These are phyloP conservation scores for Cytospora piceicola DNA, from an alignment of 2,329 filamentous ascomycete genomes.

Conservation along the genomic window DNA sequence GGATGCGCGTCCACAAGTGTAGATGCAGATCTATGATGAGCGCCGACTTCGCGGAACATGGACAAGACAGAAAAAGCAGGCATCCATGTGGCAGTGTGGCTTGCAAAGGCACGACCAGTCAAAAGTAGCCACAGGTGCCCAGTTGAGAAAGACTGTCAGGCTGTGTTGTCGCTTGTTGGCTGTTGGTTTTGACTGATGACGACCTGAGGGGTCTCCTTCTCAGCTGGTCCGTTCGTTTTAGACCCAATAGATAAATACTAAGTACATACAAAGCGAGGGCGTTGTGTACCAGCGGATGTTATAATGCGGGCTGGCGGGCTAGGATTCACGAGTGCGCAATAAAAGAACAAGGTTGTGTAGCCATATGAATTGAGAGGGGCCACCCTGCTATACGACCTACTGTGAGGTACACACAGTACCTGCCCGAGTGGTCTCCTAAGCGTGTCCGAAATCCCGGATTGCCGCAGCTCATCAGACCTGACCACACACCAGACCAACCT, in stretches of 20 bases:
- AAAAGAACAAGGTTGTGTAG: background rate
- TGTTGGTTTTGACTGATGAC: background rate
- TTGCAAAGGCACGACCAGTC: slow-evolving; percentile 4
- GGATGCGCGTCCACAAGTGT: background rate
- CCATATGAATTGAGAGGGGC: background rate
- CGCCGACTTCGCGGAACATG: background rate
- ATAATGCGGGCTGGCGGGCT: background rate
- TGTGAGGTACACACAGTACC: background rate
- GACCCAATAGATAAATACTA: background rate
- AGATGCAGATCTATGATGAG: background rate
- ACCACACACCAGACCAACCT: background rate
- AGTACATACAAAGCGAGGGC: background rate
- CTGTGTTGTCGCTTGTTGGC: background rate
- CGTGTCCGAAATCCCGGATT: slow-evolving; percentile 7
- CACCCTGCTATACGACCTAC: too few species aligned
- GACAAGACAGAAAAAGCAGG: slow-evolving; percentile 1
- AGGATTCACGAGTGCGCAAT: background rate
- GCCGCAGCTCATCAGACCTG: background rate
- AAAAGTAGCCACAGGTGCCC: background rate
- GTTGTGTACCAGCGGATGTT: background rate
- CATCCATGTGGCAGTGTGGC: too few species aligned
- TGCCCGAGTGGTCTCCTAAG: background rate
- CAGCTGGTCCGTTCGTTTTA: background rate
- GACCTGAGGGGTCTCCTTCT: background rate
- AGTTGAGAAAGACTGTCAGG: background rate